Conservation (phyloP, 371 early-diverging fungal genomes). For the Syncephalis fuscata region DNA sequence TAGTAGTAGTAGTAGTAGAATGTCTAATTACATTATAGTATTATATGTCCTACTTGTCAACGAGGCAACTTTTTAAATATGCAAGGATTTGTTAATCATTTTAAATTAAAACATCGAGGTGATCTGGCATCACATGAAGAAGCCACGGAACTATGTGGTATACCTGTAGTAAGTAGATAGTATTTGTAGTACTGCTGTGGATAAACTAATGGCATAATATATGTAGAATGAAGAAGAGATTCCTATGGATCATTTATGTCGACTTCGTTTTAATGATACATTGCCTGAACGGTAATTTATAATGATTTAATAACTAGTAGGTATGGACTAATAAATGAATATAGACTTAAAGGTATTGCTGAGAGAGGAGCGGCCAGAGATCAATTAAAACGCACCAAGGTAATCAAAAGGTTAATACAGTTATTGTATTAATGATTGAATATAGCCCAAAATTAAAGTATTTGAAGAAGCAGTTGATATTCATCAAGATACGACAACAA, state of each 20-base stretch:
- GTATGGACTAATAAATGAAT: too few species aligned
- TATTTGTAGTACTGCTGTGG: too few species aligned
- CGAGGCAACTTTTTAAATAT: constrained; percentile 37
- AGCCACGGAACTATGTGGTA: constrained; percentile 36
- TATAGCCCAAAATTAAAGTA: constrained; percentile 35
- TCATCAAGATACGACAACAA: constrained; percentile 14
- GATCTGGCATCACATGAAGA: constrained; percentile 44
- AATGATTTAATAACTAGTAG: too few species aligned
- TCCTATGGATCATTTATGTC: constrained; percentile 22
- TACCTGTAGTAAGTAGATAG: constrained; percentile 13
- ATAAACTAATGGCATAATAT: too few species aligned
- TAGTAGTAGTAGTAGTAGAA: too few species aligned
- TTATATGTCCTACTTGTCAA: constrained; percentile 25
- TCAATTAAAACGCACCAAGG: too few species aligned
- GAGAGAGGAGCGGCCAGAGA: too few species aligned
- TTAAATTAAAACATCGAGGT: constrained; percentile 31
- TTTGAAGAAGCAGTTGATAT: constrained; percentile 40
- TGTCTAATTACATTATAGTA: too few species aligned
- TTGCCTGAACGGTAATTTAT: too few species aligned
- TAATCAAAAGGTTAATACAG: constrained; percentile 2
- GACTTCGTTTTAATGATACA: constrained; percentile 3
- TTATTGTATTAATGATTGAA: constrained; percentile 7
- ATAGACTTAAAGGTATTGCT: too few species aligned
- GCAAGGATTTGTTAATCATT: constrained; percentile 61
- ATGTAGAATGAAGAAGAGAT: constrained; percentile 27